Evolutionary conservation across 306 rosid species (phyloP), one percentile per base, ranked within the genome.

Genomic region (Dryas drummondii): DNA sequence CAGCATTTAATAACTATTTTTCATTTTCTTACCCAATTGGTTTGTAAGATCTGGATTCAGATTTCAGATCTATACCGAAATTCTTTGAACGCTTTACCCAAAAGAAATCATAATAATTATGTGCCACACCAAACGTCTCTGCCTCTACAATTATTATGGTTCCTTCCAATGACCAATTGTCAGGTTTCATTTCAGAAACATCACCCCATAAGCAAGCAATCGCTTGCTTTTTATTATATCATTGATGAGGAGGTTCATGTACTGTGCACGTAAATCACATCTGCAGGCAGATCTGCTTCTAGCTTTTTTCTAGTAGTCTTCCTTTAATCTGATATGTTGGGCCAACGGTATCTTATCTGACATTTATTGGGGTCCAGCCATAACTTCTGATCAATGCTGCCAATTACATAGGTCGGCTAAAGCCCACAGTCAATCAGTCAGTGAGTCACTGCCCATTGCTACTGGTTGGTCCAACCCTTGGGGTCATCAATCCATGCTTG

Each of bases 311-410:
- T 0, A 4, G 4, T 0, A 4, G 4, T 9, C 9, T 10, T 40
- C 15, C 48, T 52, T 52, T 9, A 70, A 53, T 6, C 4, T 70
- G 54, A 71, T 11, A 44, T 71, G 75, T 55, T 44, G 75, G 44
- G 44, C 42, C 47, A 44, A 57, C 47, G 16, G 44, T 42, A 19
- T 55, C 22, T 55, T 16, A n/a, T 41, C 64, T 71, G 75, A 44
- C 22, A 71, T 55, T 37, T 17, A 70, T 17, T 9, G n/a, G 65
- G 66, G 66, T 55, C 1, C 49, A 46, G 4, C 49, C 49, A 46
- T 5, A 13, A 13, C 19, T 44, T 45, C 54, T 41, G 69, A 14
- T 44, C 15, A 1, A 46, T 46, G 3, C 22, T 22, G 22, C 22
- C 22, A 22, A 22, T 22, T 22, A 22, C 9, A 6, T 5, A 46